phyloP scores from a whole-genome alignment of 2,329 filamentous ascomycete genomes.

The Colletotrichum sp. region DNA sequence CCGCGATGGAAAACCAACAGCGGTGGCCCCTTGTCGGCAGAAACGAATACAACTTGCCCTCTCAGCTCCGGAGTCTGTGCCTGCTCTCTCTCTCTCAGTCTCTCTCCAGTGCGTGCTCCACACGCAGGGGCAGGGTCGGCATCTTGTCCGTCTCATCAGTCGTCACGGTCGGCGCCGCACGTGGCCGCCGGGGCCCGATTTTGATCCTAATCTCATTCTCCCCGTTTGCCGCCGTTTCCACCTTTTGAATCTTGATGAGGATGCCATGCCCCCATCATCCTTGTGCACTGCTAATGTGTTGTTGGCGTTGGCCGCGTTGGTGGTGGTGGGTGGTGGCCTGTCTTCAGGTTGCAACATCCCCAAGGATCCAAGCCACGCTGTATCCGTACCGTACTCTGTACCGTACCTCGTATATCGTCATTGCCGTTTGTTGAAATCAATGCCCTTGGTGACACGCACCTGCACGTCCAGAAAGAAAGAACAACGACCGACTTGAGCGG shows the following conservation, averaged over 20 bases:
- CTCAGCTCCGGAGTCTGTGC: not conserved
- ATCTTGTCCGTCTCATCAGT: constrained; percentile 16
- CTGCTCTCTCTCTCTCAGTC: not conserved
- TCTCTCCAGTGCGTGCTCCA: not conserved
- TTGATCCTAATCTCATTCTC: constrained; percentile 26
- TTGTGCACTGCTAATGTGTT: not conserved
- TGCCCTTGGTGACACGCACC: not conserved
- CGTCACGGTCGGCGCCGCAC: constrained; percentile 24
- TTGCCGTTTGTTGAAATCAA: not conserved
- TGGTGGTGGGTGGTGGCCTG: not conserved
- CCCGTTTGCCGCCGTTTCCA: constrained; percentile 18
- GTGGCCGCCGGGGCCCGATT: constrained; percentile 31
- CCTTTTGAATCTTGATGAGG: not conserved
- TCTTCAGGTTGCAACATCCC: not conserved
- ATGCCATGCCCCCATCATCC: not conserved
- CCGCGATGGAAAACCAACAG: not conserved
- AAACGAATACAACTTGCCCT: constrained; percentile 6
- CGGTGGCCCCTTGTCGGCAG: not conserved
- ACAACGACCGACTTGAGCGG: not conserved
- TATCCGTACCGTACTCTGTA: not conserved
- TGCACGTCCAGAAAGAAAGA: not conserved
- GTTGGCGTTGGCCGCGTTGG: not conserved
- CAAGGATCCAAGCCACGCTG: not conserved
- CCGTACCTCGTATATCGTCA: constrained; percentile 10
- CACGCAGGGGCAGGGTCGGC: constrained; percentile 13